Base-by-base conservation (phyloP, 208 protist genomes). In the Leptomonas pyrrhocoris region DNA sequence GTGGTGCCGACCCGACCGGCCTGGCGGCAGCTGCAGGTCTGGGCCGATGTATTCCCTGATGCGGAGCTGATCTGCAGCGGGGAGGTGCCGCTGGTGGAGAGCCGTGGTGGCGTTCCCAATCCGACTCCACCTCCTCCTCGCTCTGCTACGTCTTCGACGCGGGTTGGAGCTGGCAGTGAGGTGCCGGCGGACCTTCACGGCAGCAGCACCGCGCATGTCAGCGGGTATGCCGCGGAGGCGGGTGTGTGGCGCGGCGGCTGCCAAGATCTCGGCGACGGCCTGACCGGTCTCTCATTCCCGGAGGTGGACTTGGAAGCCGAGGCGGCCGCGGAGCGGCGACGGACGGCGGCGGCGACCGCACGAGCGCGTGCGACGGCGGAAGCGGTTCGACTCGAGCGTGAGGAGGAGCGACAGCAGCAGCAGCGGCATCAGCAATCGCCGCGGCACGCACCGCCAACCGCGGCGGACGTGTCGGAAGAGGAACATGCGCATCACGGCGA, bases 11-110 rank as follows among this genome's bases (percentile, higher is more conserved):
- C 87, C 28, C 78, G 84, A 13, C 81, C 86, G 28, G 75, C 76
- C 11, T 93, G 83, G 85, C 83, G 85, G 6, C 74, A 86, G 31
- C 65, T 88, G 40, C 85, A 86, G 68, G 38, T 82, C 18, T 95
- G 90, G 87, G 85, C 84, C 0, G 90, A 95, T 56, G 80, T 83
- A 5, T 95, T 95, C 69, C 90, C 90, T 13, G 85, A 93, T 49
- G 90, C 90, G 15, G 68, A 73, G 15, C 85, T 95, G 64, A 46
- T 90, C 48, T 50, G 55, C 46, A 76, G 71, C 40, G 71, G 71
- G 13, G 71, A 76, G 30, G 71, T 76, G 15, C 71, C 71, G 46
- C 54, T 70, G n/a, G 19, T 76, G 2, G 31, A 15, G 31, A 45
- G 13, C 5, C 25, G 9, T 12, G 58, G 58, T 18, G 58, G 27